A percentile compares a stretch with the other conserved stretches of the same genome.
These are phyloP conservation scores for Oryza brachyantha DNA, from an alignment of 176 grass and related monocot species.

Conservation along the genomic window DNA sequence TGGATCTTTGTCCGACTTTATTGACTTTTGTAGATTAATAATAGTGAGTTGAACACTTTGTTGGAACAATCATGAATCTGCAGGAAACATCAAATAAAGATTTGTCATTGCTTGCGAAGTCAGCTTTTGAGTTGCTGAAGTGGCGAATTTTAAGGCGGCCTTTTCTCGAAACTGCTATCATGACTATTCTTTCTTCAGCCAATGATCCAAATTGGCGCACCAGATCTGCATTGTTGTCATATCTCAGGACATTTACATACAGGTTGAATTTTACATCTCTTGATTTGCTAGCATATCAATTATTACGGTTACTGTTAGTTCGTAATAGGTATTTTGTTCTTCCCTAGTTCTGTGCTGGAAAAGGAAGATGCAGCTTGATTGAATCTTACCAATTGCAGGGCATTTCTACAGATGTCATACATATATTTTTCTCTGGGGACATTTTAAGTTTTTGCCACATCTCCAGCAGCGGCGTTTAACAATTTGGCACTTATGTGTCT, in stretches of 20 bases:
- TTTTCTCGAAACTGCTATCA: conserved; percentile 76
- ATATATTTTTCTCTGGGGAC: not conserved
- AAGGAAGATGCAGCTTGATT: not conserved
- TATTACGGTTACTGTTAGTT: not conserved
- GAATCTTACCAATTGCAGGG: not conserved
- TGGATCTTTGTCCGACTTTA: not conserved
- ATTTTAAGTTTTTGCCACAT: too few species aligned
- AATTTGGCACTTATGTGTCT: too few species aligned
- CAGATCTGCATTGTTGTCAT: conserved; percentile 79
- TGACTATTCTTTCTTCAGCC: conserved; percentile 66
- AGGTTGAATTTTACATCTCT: conserved; percentile 46
- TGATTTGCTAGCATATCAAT: not conserved
- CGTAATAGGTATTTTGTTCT: not conserved
- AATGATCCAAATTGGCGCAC: conserved; percentile 86
- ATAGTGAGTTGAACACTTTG: not conserved
- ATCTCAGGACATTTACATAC: conserved; percentile 86
- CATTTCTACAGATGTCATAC: not conserved
- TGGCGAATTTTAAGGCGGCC: conserved; percentile 69
- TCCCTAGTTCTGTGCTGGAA: not conserved
- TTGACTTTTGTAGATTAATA: not conserved
- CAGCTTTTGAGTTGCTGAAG: conserved; percentile 87
- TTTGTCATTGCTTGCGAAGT: conserved; percentile 83
- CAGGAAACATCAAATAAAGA: conserved; percentile 98
- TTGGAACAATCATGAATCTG: not conserved
- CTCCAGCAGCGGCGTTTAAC: too few species aligned